Evolutionary conservation across 352 stramenopile genomes (phyloP).

Genomic region (Globisporangium barbulae): DNA sequence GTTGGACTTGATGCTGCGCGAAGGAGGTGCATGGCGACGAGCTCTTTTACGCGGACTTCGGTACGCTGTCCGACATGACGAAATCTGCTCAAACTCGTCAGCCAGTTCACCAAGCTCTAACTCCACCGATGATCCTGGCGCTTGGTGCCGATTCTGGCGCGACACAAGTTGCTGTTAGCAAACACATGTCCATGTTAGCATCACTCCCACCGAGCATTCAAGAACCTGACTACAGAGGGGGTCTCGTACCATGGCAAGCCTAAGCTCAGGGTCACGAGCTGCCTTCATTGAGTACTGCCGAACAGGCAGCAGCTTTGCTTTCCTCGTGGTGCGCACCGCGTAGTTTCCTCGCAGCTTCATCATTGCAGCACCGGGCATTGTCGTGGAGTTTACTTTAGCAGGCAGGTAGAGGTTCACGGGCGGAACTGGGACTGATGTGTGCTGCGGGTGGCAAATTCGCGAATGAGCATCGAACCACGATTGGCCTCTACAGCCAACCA

Average conservation of each 20-base stretch:
- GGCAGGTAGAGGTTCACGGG: not conserved
- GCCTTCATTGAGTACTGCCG: not conserved
- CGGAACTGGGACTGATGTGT: not conserved
- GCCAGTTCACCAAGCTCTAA: not conserved
- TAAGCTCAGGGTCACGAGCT: not conserved
- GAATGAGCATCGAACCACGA: slow-evolving; percentile 8
- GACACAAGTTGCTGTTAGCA: slow-evolving; percentile 5
- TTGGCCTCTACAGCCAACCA: not conserved
- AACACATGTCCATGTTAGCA: not conserved
- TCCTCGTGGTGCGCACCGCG: slow-evolving; percentile 1
- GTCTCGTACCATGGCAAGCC: slow-evolving; percentile 1
- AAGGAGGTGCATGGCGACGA: not conserved
- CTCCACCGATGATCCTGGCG: not conserved
- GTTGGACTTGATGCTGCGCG: not conserved
- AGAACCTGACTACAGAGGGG: not conserved
- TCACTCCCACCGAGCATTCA: not conserved
- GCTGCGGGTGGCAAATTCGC: slow-evolving; percentile 1
- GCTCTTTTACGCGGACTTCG: slow-evolving; percentile 8
- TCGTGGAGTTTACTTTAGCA: not conserved
- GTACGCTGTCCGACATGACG: not conserved
- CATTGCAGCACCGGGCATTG: not conserved
- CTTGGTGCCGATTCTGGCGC: not conserved
- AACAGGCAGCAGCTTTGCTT: not conserved
- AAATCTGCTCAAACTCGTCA: not conserved
- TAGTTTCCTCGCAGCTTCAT: slow-evolving; percentile 8